Conservation (phyloP, 2,329 filamentous ascomycete species). For the Botrytis pseudocinerea region DNA sequence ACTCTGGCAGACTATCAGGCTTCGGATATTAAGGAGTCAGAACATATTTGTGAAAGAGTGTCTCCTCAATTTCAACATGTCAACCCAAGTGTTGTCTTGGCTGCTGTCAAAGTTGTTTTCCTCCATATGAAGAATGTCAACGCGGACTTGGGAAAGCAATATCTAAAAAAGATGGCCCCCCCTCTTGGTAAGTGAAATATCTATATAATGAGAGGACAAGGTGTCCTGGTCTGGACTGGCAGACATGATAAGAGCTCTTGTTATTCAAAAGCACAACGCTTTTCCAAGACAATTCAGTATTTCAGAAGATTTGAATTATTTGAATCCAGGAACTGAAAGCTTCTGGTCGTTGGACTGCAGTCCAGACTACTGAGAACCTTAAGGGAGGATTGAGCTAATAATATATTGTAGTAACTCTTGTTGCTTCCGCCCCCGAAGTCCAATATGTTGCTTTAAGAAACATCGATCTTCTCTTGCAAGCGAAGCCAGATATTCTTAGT, state of each 20-base stretch:
- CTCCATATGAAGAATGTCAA: constrained; percentile 88
- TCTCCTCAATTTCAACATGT: constrained; percentile 97
- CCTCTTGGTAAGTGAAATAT: constrained; percentile 69
- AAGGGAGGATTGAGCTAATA: constrained; percentile 24
- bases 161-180: constrained; percentile 98
- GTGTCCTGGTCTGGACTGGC: background rate
- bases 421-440: constrained; percentile 93
- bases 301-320: background rate
- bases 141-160: constrained; percentile 75
- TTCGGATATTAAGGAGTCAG: constrained; percentile 87
- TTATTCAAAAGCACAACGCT: background rate
- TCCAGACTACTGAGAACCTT: background rate
- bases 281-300: background rate
- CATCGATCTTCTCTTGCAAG: constrained; percentile 92
- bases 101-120: constrained; percentile 98
- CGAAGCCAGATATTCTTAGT: constrained; percentile 93
- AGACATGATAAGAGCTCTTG: background rate
- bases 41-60: constrained; percentile 97
- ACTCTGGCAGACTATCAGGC: constrained; percentile 88
- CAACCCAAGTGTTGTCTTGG: constrained; percentile 92
- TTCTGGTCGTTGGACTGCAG: background rate
- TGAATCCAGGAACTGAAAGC: background rate
- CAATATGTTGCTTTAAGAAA: constrained; percentile 96
- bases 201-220: background rate
- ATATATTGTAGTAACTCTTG: constrained; percentile 71